A percentile compares a stretch with the other conserved stretches of the same genome.
Evolutionary conservation across 2,329 filamentous ascomycete genomes (phyloP).

Genomic region (Trichoderma citrinoviride): DNA sequence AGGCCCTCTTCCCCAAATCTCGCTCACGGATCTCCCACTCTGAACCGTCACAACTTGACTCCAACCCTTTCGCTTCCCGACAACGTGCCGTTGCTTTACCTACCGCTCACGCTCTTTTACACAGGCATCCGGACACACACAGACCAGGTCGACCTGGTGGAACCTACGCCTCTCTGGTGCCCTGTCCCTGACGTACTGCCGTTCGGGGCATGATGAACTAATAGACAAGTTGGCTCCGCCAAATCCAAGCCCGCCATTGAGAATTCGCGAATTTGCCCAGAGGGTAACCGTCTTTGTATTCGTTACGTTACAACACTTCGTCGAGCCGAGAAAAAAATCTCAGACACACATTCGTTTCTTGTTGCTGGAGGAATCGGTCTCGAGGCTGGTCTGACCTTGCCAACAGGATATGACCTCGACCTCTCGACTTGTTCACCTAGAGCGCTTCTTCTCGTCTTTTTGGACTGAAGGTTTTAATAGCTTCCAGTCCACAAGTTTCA

Average conservation of each 20-base stretch:
- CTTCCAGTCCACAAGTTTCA: not conserved
- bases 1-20: not conserved
- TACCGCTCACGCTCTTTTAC: not conserved
- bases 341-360: not conserved
- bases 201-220: constrained; percentile 18
- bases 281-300: not conserved
- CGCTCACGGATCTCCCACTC: not conserved
- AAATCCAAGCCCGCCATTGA: constrained; percentile 11
- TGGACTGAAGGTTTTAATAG: not conserved
- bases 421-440: not conserved
- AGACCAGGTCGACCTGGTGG: constrained; percentile 10
- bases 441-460: not conserved
- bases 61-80: not conserved
- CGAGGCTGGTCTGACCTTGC: not conserved
- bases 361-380: not conserved
- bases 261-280: constrained; percentile 13
- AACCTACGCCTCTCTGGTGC: constrained; percentile 20
- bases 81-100: not conserved
- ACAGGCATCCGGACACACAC: constrained; percentile 1
- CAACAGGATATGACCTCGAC: not conserved
- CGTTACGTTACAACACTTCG: constrained; percentile 2
- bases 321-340: not conserved
- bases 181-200: constrained; percentile 17
- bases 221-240: constrained; percentile 5
- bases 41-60: not conserved